Evolutionary conservation across 2,329 filamentous ascomycete genomes (phyloP).

Genomic region (Diplodia mutila): DNA sequence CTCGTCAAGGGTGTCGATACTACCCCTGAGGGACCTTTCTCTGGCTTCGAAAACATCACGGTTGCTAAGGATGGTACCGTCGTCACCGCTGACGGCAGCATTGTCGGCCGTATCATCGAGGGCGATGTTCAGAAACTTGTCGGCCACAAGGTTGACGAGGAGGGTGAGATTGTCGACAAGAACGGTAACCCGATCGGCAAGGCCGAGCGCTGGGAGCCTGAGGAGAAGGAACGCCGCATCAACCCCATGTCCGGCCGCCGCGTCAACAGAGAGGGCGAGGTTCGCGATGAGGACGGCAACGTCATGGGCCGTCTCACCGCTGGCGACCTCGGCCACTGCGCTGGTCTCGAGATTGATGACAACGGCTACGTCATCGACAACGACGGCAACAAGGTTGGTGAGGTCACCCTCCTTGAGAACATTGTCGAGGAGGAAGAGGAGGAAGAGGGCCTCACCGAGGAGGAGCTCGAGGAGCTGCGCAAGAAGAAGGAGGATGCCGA

Average conservation of each 20-base stretch:
- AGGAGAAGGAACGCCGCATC: constrained; percentile 58
- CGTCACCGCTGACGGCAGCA: constrained; percentile 49
- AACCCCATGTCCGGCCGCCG: constrained; percentile 63
- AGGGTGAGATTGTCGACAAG: constrained; percentile 58
- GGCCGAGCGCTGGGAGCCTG: constrained; percentile 58
- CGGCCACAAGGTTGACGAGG: constrained; percentile 56
- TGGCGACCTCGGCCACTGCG: constrained; percentile 56
- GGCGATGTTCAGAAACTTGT: constrained; percentile 57
- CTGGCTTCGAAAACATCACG: constrained; percentile 60
- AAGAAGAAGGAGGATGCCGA: constrained; percentile 67
- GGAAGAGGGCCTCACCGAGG: constrained; percentile 49
- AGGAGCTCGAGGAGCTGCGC: constrained; percentile 52
- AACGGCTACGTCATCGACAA: constrained; percentile 58
- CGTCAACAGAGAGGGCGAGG: constrained; percentile 59
- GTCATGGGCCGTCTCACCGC: constrained; percentile 55
- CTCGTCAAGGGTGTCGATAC: constrained; percentile 57
- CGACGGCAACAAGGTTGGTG: constrained; percentile 66
- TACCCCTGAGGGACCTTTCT: constrained; percentile 61
- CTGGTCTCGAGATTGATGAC: constrained; percentile 57
- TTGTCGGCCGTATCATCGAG: constrained; percentile 55
- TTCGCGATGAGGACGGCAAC: constrained; percentile 56
- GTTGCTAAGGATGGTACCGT: constrained; percentile 63
- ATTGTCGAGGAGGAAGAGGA: constrained; percentile 64
- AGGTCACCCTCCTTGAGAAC: constrained; percentile 65
- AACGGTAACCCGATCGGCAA: constrained; percentile 58